Evolutionary conservation across 257 asterid genomes (phyloP).

Genomic region (Nicotiana obtusifolia): DNA sequence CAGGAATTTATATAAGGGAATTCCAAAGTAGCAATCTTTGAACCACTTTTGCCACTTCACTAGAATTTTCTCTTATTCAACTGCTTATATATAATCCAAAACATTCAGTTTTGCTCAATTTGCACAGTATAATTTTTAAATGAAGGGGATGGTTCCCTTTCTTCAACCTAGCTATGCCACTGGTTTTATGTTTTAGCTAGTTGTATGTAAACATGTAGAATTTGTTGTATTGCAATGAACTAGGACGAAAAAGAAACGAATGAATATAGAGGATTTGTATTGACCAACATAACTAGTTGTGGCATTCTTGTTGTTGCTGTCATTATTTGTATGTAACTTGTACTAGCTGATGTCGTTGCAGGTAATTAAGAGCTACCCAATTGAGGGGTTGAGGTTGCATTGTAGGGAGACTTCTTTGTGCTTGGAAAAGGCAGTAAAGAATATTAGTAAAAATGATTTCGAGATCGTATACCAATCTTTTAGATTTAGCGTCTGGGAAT

Average conservation of each 20-base stretch:
- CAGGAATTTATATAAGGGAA: too few relatives aligned
- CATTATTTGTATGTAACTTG: background rate
- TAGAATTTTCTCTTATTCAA: too few relatives aligned
- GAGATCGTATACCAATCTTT: slow-evolving; percentile 76
- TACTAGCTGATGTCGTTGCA: background rate
- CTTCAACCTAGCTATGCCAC: too few relatives aligned
- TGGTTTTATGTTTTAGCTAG: background rate
- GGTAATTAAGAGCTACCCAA: background rate
- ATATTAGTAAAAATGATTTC: slow-evolving; percentile 58
- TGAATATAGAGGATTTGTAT: background rate
- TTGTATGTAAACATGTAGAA: background rate
- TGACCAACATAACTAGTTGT: background rate
- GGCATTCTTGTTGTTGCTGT: background rate
- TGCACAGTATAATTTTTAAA: too few relatives aligned
- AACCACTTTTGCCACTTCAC: too few relatives aligned
- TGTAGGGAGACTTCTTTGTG: background rate
- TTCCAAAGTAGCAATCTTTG: too few relatives aligned
- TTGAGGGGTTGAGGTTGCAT: background rate
- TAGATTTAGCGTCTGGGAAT: slow-evolving; percentile 83
- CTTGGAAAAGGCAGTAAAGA: slow-evolving; percentile 8
- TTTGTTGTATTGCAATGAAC: background rate
- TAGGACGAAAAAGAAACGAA: background rate
- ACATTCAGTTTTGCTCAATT: too few relatives aligned
- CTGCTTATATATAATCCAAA: too few relatives aligned
- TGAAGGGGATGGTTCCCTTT: too few relatives aligned